Conservation (phyloP, 2,329 filamentous ascomycete genomes). For the Pseudopithomyces chartarum region DNA sequence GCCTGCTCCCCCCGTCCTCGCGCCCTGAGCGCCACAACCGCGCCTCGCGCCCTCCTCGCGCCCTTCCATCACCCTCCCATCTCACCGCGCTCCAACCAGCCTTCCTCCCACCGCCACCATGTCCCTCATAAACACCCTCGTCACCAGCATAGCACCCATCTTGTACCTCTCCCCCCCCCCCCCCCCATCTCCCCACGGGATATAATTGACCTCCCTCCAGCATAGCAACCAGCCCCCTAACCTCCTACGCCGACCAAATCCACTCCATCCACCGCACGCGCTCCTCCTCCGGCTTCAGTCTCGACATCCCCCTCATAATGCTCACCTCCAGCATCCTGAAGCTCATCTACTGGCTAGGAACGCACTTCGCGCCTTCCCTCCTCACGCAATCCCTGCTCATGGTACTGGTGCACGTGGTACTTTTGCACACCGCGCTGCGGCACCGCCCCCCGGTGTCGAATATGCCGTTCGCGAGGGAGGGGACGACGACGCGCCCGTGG, state of each 20-base stretch:
- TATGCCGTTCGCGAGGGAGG: too few relatives aligned
- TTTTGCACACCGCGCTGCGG: constrained; percentile 65
- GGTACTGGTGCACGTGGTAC: constrained; percentile 61
- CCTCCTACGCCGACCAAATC: constrained; percentile 70
- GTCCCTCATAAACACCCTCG: constrained; percentile 42
- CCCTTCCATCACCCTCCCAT: too few relatives aligned
- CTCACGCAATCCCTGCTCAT: constrained; percentile 66
- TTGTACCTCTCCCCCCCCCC: constrained; percentile 33
- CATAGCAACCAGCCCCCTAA: constrained; percentile 66
- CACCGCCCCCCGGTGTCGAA: too few relatives aligned
- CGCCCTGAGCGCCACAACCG: too few relatives aligned
- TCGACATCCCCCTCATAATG: constrained; percentile 72
- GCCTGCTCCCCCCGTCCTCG: too few relatives aligned
- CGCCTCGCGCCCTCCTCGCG: too few relatives aligned
- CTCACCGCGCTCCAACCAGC: too few relatives aligned
- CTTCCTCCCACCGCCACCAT: constrained; percentile 20
- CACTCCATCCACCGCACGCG: constrained; percentile 65
- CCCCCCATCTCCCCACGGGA: background rate
- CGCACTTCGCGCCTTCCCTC: constrained; percentile 63
- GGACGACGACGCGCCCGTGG: too few relatives aligned
- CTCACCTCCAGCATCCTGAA: constrained; percentile 68
- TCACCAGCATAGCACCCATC: constrained; percentile 45
- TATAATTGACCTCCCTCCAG: too few relatives aligned
- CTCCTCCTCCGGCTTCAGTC: constrained; percentile 66
- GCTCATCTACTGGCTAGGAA: constrained; percentile 71